A percentile compares a stretch with the other conserved stretches of the same genome.
Evolutionary conservation across 495 filamentous ascomycete genomes (phyloP).

Genomic region (Cetradonia linearis): DNA sequence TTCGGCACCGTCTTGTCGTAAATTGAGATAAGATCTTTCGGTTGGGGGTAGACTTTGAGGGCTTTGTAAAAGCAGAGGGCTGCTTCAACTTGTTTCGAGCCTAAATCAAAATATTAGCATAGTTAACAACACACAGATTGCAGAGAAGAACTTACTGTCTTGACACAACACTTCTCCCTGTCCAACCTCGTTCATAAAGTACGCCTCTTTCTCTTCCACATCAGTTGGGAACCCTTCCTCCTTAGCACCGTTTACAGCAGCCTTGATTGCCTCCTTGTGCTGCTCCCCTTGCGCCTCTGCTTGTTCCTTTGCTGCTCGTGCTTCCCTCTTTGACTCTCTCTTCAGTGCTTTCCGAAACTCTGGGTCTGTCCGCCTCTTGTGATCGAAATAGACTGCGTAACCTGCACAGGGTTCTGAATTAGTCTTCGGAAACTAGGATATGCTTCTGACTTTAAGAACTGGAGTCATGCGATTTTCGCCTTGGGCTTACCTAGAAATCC

Average conservation of each 20-base stretch:
- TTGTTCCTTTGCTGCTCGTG: slow-evolving; percentile 65
- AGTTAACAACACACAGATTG: neutral
- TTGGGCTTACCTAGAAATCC: slow-evolving; percentile 55
- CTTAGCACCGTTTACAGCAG: slow-evolving; percentile 63
- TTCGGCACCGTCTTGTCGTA: slow-evolving; percentile 98
- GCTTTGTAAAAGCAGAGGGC: slow-evolving; percentile 95
- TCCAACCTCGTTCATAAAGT: slow-evolving; percentile 92
- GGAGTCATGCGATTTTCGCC: neutral
- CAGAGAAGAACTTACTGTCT: slow-evolving; percentile 44
- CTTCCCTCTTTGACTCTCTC: slow-evolving; percentile 67
- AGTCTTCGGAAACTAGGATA: neutral
- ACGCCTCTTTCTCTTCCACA: slow-evolving; percentile 81
- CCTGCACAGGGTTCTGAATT: slow-evolving; percentile 29
- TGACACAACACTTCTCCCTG: slow-evolving; percentile 67
- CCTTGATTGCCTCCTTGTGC: slow-evolving; percentile 63
- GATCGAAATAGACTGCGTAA: slow-evolving; percentile 91
- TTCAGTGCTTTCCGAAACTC: slow-evolving; percentile 79
- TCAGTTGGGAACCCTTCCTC: slow-evolving; percentile 84
- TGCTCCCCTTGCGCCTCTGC: slow-evolving; percentile 53
- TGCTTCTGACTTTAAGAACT: neutral
- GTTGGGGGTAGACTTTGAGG: slow-evolving; percentile 93
- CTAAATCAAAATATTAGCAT: slow-evolving; percentile 36
- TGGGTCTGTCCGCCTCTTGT: slow-evolving; percentile 76
- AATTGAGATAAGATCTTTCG: slow-evolving; percentile 82
- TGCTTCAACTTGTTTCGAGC: slow-evolving; percentile 65